Percentiles rank a stretch among this genome's conserved stretches.
phyloP scores from a whole-genome alignment of 2,329 filamentous ascomycete species.

The Karstenula rhodostoma region DNA sequence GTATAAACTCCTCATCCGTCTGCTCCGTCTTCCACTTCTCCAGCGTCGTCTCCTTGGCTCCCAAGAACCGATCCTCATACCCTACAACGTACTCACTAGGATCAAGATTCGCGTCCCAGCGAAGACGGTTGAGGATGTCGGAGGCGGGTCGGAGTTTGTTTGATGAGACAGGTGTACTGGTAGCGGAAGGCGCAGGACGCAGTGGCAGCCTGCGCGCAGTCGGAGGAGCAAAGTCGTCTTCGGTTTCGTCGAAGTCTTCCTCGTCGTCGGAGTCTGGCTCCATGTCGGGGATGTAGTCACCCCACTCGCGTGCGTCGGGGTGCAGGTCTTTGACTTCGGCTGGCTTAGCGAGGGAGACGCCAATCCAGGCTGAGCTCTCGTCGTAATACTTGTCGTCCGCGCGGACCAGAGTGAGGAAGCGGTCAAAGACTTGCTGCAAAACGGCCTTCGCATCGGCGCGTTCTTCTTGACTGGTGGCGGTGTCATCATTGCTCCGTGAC shows the following conservation, averaged over 20 bases:
- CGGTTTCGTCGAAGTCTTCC: slow-evolving; percentile 29
- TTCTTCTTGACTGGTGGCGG: slow-evolving; percentile 42
- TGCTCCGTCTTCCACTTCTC: slow-evolving; percentile 62
- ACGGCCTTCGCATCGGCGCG: slow-evolving; percentile 53
- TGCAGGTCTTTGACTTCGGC: slow-evolving; percentile 50
- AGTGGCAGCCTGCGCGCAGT: slow-evolving; percentile 27
- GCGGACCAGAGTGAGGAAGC: slow-evolving; percentile 47
- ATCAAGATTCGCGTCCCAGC: slow-evolving; percentile 58
- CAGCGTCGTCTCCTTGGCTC: slow-evolving; percentile 57
- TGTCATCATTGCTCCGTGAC: slow-evolving; percentile 24
- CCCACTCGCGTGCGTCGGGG: slow-evolving; percentile 61
- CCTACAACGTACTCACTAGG: slow-evolving; percentile 59
- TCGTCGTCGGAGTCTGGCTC: slow-evolving; percentile 51
- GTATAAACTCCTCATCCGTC: slow-evolving; percentile 65
- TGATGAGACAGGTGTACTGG: slow-evolving; percentile 29
- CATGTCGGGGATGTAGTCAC: slow-evolving; percentile 55
- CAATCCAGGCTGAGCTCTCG: slow-evolving; percentile 44
- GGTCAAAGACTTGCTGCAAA: slow-evolving; percentile 50
- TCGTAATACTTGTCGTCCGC: slow-evolving; percentile 49
- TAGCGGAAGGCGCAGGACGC: slow-evolving; percentile 22
- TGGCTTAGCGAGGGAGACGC: slow-evolving; percentile 40
- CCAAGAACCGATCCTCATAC: slow-evolving; percentile 63
- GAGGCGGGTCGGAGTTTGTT: slow-evolving; percentile 47
- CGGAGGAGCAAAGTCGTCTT: slow-evolving; percentile 23
- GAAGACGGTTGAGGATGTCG: slow-evolving; percentile 59